phyloP scores from a whole-genome alignment of 768 basidiomycete genomes.

The Jaapia argillacea region DNA sequence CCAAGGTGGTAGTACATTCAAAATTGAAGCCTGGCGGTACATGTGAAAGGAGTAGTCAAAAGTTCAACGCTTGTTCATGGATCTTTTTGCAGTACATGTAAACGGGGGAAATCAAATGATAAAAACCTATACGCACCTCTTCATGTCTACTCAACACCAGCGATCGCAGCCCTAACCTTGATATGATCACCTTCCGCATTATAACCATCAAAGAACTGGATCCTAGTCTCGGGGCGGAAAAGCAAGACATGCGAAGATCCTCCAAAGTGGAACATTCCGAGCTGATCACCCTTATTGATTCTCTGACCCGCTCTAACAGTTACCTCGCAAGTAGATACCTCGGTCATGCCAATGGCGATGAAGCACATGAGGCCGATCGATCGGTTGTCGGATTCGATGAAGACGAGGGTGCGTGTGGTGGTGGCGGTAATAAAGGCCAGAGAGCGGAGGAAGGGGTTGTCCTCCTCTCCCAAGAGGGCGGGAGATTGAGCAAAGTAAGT shows the following conservation, averaged over 20 bases:
- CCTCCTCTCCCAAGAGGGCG: conserved; percentile 6
- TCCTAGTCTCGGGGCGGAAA: conserved; percentile 23
- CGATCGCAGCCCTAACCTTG: conserved; percentile 8
- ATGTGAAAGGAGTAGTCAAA: not conserved
- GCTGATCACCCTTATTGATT: conserved; percentile 24
- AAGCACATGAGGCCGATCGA: conserved; percentile 25
- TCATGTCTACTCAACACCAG: not conserved
- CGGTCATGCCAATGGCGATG: conserved; percentile 26
- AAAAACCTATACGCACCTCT: too few species aligned
- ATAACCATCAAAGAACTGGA: conserved; percentile 4
- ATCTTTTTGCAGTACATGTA: not conserved
- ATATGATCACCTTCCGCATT: conserved; percentile 3
- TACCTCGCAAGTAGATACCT: conserved; percentile 27
- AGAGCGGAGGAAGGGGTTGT: conserved; percentile 14
- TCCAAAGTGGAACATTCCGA: conserved; percentile 28
- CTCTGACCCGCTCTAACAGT: conserved; percentile 24
- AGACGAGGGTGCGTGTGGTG: conserved; percentile 25
- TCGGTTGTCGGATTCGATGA: conserved; percentile 26
- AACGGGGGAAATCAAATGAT: not conserved
- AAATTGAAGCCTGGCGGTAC: not conserved
- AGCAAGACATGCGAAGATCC: conserved; percentile 23
- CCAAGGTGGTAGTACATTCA: not conserved
- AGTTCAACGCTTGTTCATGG: not conserved
- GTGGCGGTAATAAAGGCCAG: conserved; percentile 11
- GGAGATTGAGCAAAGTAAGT: conserved; percentile 32